Evolutionary conservation across 371 early-diverging fungal species (phyloP), one percentile per base, ranked within the genome.

Genomic region (Mucor piriformis): DNA sequence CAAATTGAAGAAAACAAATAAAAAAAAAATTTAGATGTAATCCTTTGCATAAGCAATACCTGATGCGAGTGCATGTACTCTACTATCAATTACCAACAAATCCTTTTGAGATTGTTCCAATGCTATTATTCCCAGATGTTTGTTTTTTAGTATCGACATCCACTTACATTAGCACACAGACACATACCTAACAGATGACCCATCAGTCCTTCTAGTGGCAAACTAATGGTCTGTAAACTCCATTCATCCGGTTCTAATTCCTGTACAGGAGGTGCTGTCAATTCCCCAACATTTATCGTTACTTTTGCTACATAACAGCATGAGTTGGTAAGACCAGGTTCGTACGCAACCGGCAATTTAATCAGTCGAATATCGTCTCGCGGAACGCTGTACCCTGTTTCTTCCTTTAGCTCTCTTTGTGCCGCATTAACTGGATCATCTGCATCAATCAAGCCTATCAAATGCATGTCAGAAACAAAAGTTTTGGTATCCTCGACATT

Each of bases 271-370:
- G 48, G 33, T 52, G 62, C 23, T 52, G 38, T 8, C 61, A 65
- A 37, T 33, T 42, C 29, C 16, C 46, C 35, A 24, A 16, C 35
- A 65, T 64, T 59, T 49, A 73, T 67, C 11, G 59, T 66, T 18
- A 79, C 64, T 21, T 72, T 57, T 15, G 74, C 85, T 18, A 83
- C 66, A 21, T 65, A 71, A 8, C 84, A 76, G 29, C 79, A 77
- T 3, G 86, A 85, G 40, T 77, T 72, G 8, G 83, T 82, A 52
- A 88, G 33, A 1, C 85, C 86, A 2, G 88, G 86, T 40, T 88
- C 88, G 58, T 84, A 86, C 7, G 81, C 70, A 8, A 83, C 61
- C 16, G 81, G 73, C 10, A 47, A 25, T 32, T 59, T 59, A 0
- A 29, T 13, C 10, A 65, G 3, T 21, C 27, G 29, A 13, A 65